Base-by-base conservation (phyloP, 305 asterid species). In the Fraxinus platypoda region DNA sequence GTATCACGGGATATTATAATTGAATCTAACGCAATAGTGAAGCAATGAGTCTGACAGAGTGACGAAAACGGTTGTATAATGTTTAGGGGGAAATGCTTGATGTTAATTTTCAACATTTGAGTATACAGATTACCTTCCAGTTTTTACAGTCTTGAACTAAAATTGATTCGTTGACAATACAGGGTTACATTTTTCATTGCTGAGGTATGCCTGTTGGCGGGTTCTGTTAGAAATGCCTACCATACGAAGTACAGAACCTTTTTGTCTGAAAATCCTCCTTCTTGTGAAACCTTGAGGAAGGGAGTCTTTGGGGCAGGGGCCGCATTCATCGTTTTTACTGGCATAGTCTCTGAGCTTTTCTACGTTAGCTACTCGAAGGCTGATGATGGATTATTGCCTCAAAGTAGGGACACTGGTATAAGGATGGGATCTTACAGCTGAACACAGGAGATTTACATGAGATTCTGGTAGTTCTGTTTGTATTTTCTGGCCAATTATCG, bases 291-390 rank as follows among this genome's bases (percentile, higher is more conserved):
- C 13, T 86, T 95, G 90, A 88, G 98, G 12, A 91, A 88, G 90
- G 98, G 98, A 75, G 91, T 93, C 49, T 93, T 95, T 75, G 98
- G 95, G 26, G 97, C 97, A 4, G 97, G 91, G 21, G 98, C 98
- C 37, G 98, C 98, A 13, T 92, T 92, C 81, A 81, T 93, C 11
- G 87, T 93, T 78, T 88, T 93, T 78, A 95, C 98, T 0, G 94
- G 95, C 74, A 87, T 92, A 54, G 57, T 89, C 34, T 95, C 97
- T 37, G 91, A 90, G 88, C 90, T 95, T 34, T 95, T 85, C 78
- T 93, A 93, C 0, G 93, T 87, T 25, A 89, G 88, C 87, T 92
- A 90, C 80, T 89, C 98, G 17, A 95, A 90, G 70, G 90, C 93
- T 2, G 86, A 88, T 28, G 88, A 86, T 41, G 90, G 85, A 12